These are phyloP conservation scores for Sphenostylis stenocarpa DNA, from an alignment of 306 rosid species.

Conservation along the genomic window DNA sequence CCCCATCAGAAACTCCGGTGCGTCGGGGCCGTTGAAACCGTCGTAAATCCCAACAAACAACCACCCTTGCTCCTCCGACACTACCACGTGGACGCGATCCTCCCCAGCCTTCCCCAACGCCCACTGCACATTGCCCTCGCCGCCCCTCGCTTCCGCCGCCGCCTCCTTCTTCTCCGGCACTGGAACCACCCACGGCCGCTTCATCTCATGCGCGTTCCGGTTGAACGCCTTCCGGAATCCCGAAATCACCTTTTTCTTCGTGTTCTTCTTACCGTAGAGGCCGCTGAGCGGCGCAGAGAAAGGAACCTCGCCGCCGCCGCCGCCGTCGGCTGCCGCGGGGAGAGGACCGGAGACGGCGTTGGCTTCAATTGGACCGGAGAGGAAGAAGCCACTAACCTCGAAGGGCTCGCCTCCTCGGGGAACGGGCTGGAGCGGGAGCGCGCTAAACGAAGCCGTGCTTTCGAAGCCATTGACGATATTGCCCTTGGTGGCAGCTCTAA, in stretches of 20 bases:
- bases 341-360: constrained; percentile 90
- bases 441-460: constrained; percentile 75
- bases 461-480: constrained; percentile 78
- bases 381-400: constrained; percentile 79
- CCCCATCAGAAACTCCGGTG: constrained; percentile 87
- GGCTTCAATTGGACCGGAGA: constrained; percentile 90
- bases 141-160: constrained; percentile 25
- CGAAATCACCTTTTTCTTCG: constrained; percentile 62
- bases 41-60: constrained; percentile 89
- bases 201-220: constrained; percentile 67
- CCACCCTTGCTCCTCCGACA: constrained; percentile 94
- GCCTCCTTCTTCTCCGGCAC: constrained; percentile 33
- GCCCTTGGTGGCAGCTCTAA: constrained; percentile 31
- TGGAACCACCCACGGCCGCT: constrained; percentile 94
- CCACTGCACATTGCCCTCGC: constrained; percentile 78
- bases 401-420: constrained; percentile 65
- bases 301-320: constrained; percentile 36
- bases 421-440: constrained; percentile 87
- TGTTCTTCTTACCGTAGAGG: constrained; percentile 51
- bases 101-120: constrained; percentile 90
- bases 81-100: constrained; percentile 91
- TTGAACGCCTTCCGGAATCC: constrained; percentile 73
- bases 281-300: constrained; percentile 93
- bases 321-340: constrained; percentile 28
- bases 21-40: constrained; percentile 91